These are phyloP conservation scores for Spizellomyces sp. DNA, from an alignment of 192 early-diverging fungal species.

Conservation along the genomic window DNA sequence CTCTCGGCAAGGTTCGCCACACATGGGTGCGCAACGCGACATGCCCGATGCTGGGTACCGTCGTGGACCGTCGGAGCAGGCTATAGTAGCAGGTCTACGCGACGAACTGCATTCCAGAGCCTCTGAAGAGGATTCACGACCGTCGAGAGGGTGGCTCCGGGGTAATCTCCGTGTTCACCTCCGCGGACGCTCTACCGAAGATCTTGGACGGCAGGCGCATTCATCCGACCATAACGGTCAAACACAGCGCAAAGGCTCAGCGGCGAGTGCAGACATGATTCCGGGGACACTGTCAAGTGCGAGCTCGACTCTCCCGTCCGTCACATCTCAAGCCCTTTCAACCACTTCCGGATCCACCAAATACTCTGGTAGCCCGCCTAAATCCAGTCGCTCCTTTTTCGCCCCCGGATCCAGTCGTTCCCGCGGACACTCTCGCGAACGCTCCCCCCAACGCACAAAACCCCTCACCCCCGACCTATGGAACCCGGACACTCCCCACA, in stretches of 20 bases:
- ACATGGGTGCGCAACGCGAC: no score
- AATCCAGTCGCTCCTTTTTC: conserved; percentile 17
- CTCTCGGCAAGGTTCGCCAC: no score
- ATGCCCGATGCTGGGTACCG: no score
- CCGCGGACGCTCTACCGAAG: conserved; percentile 3
- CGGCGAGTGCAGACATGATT: not conserved
- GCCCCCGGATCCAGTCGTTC: not conserved
- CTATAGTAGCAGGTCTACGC: not conserved
- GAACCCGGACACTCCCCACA: conserved; percentile 4
- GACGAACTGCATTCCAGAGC: not conserved
- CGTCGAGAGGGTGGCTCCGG: conserved; percentile 7
- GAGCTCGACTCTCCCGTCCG: not conserved
- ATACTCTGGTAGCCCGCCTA: conserved; percentile 17
- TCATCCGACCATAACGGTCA: not conserved
- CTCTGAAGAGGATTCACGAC: not conserved
- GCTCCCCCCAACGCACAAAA: not conserved
- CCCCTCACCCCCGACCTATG: not conserved
- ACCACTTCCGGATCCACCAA: conserved; percentile 5
- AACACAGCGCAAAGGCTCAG: not conserved
- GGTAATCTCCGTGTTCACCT: conserved; percentile 9
- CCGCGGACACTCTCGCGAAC: no score
- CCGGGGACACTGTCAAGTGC: not conserved
- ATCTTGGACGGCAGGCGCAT: not conserved
- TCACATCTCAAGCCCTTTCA: not conserved
- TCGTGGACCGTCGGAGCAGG: not conserved